Conservation (phyloP, 306 rosid species). For the Fragaria nilgerrensis region DNA sequence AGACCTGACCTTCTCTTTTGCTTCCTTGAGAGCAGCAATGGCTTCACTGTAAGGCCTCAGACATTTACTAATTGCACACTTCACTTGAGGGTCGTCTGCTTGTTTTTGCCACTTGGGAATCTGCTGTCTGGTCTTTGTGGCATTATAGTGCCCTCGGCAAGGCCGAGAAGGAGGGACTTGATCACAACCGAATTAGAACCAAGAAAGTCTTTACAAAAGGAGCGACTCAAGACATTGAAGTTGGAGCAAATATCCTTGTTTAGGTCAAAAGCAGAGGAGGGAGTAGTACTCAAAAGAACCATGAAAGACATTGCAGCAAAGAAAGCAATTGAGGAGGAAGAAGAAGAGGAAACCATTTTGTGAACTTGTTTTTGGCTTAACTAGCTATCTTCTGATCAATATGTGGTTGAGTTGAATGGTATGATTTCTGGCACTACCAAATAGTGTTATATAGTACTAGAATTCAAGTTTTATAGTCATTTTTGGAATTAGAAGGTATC, state of each 20-base stretch:
- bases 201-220: background rate
- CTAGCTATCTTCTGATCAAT: no score
- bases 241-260: background rate
- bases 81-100: background rate
- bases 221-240: background rate
- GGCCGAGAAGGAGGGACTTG: background rate
- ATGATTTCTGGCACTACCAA: no score
- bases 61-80: background rate
- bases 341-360: no score
- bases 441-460: no score
- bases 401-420: no score
- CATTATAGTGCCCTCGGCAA: background rate
- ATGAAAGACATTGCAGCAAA: no score
- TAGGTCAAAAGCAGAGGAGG: background rate
- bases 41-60: background rate
- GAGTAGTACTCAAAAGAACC: no score
- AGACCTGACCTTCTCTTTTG: background rate
- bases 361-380: no score
- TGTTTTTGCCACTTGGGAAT: background rate
- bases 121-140: background rate
- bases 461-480: no score
- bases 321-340: no score
- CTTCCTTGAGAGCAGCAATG: background rate
- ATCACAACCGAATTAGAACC: background rate
- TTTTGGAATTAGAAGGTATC: no score